These are phyloP conservation scores for Stentor roeselii DNA, from an alignment of 73 alveolate genomes.

Conservation along the genomic window DNA sequence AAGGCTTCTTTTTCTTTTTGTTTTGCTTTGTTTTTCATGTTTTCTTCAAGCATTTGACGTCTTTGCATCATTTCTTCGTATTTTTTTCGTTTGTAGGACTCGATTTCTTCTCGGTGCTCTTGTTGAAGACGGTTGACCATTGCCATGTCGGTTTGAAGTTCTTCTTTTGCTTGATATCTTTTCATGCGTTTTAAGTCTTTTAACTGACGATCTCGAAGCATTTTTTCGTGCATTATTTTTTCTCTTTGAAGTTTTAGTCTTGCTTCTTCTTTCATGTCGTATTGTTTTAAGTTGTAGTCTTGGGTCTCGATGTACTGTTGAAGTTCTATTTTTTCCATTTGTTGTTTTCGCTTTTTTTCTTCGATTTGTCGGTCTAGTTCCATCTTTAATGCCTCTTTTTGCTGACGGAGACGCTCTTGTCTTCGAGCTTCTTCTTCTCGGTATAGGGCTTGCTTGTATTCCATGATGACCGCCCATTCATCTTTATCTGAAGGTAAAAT, in stretches of 20 bases:
- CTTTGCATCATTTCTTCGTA: conserved; percentile 10
- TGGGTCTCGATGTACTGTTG: conserved; percentile 20
- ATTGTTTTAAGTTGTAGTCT: conserved; percentile 10
- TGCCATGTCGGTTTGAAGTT: neutral
- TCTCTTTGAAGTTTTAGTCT: neutral
- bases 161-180: neutral
- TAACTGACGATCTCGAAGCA: conserved; percentile 8
- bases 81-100: neutral
- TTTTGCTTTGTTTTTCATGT: neutral
- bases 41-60: conserved; percentile 29
- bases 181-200: conserved; percentile 4
- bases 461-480: conserved; percentile 30
- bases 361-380: conserved; percentile 30
- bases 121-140: conserved; percentile 16
- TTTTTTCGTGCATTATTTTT: conserved; percentile 15
- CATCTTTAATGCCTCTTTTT: conserved; percentile 3
- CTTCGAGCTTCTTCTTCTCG: conserved; percentile 28
- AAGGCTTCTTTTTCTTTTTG: conserved; percentile 18
- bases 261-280: conserved; percentile 14
- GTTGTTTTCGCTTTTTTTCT: conserved; percentile 15
- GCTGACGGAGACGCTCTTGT: neutral
- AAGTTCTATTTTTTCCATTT: neutral
- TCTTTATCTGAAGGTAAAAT: conserved; percentile 21
- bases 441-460: conserved; percentile 3
- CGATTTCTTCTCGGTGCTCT: neutral